Evolutionary conservation across 2,329 filamentous ascomycete genomes (phyloP), one percentile per base, ranked within the genome.

Genomic region (Aspergillus amoenus): DNA sequence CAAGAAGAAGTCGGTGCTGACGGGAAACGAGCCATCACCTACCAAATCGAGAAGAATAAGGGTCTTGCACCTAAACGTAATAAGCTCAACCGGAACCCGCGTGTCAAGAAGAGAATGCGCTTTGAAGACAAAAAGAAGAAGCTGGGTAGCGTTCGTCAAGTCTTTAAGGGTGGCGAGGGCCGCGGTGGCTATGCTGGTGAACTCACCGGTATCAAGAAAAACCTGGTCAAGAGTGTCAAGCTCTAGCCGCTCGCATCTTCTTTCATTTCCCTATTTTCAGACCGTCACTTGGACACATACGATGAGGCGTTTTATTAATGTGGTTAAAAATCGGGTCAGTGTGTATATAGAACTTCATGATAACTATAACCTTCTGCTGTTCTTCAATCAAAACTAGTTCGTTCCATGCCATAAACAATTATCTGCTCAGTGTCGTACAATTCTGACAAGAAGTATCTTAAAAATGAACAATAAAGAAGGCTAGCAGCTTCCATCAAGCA

Each of bases 71-170:
- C 93, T 46, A 88, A 89, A 76, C 83, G 93, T 62, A 95, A 89
- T 83, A 97, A 99, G 86, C 93, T 96, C 67, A 89, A 92, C 57
- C 83, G 93, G 62, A 99, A 99, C 78, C 93, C 94, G 37, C 83
- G 94, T 73, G 93, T 97, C 64, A 99, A 97, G 88, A 97, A 97
- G 88, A 87, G 91, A 77, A 91, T 91, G 86, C 92, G 91, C 85
- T 99, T 86, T 74, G 92, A 95, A 72, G 89, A 92, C 75, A 97
- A 96, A 84, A 89, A 93, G 84, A 97, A 97, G 90, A 97, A 97
- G 83, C 78, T 97, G 70, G 86, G 85, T 68, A 93, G 89, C 71
- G 90, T 93, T 80, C 91, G 89, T 79, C 84, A 90, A 8, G 82
- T 91, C 13, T 97, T 93, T 79, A 91, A 92, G 76, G 91, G 91